Percentiles rank a stretch among this genome's conserved stretches.
Conservation (phyloP, 2,329 filamentous ascomycete genomes). For the Malbranchea zuffiana region DNA sequence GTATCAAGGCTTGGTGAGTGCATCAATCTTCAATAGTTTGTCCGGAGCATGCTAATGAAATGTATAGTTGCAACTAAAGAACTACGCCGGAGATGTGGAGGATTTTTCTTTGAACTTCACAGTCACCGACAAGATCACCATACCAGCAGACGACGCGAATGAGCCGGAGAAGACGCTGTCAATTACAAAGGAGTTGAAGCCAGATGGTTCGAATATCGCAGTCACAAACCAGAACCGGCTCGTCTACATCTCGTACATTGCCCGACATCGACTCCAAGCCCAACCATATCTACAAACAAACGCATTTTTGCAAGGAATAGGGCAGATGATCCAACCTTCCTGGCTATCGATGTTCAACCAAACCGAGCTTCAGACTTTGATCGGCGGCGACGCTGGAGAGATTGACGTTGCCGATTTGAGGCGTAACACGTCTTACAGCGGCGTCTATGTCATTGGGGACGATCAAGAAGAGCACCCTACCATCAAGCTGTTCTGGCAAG, state of each 20-base stretch:
- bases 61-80: conserved; percentile 57
- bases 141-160: conserved; percentile 41
- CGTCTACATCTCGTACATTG: conserved; percentile 88
- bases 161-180: conserved; percentile 23
- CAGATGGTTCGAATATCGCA: conserved; percentile 60
- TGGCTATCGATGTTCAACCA: conserved; percentile 99
- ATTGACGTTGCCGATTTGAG: conserved; percentile 83
- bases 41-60: background rate
- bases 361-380: conserved; percentile 80
- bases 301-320: conserved; percentile 77
- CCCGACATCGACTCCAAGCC: conserved; percentile 69
- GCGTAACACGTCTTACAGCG: conserved; percentile 73
- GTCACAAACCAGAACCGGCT: conserved; percentile 90
- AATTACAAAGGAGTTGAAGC: conserved; percentile 60
- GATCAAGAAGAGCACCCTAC: conserved; percentile 78
- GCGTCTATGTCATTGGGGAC: conserved; percentile 80
- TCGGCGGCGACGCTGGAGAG: conserved; percentile 73
- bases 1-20: conserved; percentile 66
- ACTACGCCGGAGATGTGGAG: conserved; percentile 67
- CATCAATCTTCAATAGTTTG: background rate
- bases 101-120: conserved; percentile 82
- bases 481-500: conserved; percentile 80
- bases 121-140: conserved; percentile 56
- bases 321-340: conserved; percentile 74
- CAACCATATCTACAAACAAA: conserved; percentile 74